Evolutionary conservation across 208 protist species (phyloP).

Genomic region (Leishmania guyanensis): DNA sequence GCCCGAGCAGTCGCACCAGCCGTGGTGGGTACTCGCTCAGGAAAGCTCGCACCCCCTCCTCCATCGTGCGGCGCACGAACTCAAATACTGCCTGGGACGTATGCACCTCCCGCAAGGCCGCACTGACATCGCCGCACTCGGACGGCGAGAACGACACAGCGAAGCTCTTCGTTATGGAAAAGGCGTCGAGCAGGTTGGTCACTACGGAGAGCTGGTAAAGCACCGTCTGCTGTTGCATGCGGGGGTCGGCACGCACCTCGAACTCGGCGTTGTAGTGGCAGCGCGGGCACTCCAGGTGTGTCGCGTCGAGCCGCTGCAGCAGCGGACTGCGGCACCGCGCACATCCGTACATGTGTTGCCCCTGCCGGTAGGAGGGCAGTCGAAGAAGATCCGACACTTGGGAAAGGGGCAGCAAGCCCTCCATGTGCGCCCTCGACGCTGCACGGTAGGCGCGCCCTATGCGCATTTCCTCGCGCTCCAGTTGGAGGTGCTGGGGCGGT

Average conservation of each 20-base stretch:
- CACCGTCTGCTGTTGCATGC: slow-evolving; percentile 50
- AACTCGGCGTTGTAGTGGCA: slow-evolving; percentile 86
- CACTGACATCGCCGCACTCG: slow-evolving; percentile 28
- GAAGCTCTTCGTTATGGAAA: slow-evolving; percentile 57
- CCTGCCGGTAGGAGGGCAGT: slow-evolving; percentile 34
- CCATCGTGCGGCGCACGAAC: slow-evolving; percentile 48
- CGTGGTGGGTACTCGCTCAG: slow-evolving; percentile 40
- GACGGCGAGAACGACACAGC: slow-evolving; percentile 35
- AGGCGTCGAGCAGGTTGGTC: slow-evolving; percentile 52
- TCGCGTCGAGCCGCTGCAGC: slow-evolving; percentile 37
- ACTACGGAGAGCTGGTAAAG: slow-evolving; percentile 70
- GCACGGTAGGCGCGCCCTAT: slow-evolving; percentile 36
- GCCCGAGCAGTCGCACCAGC: slow-evolving; percentile 30
- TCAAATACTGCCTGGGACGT: slow-evolving; percentile 20
- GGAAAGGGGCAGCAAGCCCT: slow-evolving; percentile 31
- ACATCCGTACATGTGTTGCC: slow-evolving; percentile 55
- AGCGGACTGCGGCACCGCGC: slow-evolving; percentile 52
- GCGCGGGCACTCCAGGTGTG: slow-evolving; percentile 46
- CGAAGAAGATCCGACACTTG: slow-evolving; percentile 45
- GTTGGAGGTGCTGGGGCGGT: slow-evolving; percentile 33
- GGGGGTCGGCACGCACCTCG: slow-evolving; percentile 40
- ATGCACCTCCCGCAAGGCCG: slow-evolving; percentile 42
- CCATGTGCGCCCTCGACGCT: slow-evolving; percentile 24
- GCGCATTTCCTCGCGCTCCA: slow-evolving; percentile 39
- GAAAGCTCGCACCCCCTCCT: slow-evolving; percentile 54